Conservation (phyloP, 192 early-diverging fungal genomes). For the Borealophlyctis nickersoniae region DNA sequence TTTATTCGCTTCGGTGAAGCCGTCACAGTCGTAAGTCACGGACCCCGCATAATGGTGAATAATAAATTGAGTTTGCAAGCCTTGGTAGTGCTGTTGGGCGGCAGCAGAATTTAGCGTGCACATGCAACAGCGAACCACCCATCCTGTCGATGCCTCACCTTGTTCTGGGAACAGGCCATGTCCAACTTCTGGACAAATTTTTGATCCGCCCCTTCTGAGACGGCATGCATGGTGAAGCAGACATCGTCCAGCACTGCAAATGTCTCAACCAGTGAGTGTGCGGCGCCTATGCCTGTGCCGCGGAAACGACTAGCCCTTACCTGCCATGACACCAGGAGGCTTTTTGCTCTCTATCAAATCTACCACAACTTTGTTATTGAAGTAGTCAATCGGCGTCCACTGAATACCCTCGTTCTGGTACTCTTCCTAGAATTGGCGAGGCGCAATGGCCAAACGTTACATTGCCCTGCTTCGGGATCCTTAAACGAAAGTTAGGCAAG, state of each 20-base stretch:
- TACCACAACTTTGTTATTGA: slow-evolving; percentile 99
- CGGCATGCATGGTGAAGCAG: slow-evolving; percentile 95
- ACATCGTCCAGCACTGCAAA: slow-evolving; percentile 91
- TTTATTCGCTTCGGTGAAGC: slow-evolving; percentile 98
- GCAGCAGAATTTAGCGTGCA: slow-evolving; percentile 41
- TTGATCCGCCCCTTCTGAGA: slow-evolving; percentile 51
- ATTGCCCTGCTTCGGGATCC: too few species aligned
- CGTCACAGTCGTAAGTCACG: slow-evolving; percentile 85
- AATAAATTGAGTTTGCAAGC: slow-evolving; percentile 50
- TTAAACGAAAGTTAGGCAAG: background rate
- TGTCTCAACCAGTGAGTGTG: background rate
- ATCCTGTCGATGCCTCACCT: slow-evolving; percentile 57
- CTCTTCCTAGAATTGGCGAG: slow-evolving; percentile 83
- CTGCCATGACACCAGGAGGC: slow-evolving; percentile 82
- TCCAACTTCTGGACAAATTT: slow-evolving; percentile 57
- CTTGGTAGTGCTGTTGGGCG: slow-evolving; percentile 56
- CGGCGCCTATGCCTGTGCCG: too few species aligned
- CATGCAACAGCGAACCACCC: slow-evolving; percentile 65
- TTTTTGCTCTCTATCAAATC: slow-evolving; percentile 96
- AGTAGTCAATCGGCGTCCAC: slow-evolving; percentile 99
- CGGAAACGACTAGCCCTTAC: slow-evolving; percentile 2
- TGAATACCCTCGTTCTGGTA: slow-evolving; percentile 93
- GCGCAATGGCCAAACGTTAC: too few species aligned
- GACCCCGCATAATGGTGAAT: slow-evolving; percentile 96
- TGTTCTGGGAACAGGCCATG: slow-evolving; percentile 36